Evolutionary conservation across 768 basidiomycete genomes (phyloP).

Genomic region (Leccinum imitatum): DNA sequence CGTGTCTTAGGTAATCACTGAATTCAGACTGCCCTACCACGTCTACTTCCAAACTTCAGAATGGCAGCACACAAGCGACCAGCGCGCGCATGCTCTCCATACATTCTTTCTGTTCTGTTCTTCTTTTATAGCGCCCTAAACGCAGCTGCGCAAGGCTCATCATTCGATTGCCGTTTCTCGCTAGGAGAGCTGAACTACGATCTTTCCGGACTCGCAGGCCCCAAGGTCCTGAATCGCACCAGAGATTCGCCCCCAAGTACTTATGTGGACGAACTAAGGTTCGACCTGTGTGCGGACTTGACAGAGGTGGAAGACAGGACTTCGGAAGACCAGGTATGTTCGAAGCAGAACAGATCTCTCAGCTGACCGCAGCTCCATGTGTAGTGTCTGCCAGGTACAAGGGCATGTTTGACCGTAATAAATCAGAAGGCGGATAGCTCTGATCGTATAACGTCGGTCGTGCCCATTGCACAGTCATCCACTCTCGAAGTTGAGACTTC

Average conservation of each 20-base stretch:
- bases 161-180: constrained; percentile 55
- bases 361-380: constrained; percentile 8
- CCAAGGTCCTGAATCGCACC: constrained; percentile 49
- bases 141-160: constrained; percentile 37
- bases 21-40: constrained; percentile 9
- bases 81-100: neutral
- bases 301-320: constrained; percentile 43
- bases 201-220: constrained; percentile 53
- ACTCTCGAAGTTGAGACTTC: constrained; percentile 28
- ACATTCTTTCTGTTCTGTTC: constrained; percentile 14
- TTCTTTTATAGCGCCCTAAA: constrained; percentile 25
- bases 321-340: constrained; percentile 67
- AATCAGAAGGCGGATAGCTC: constrained; percentile 55
- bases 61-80: constrained; percentile 24
- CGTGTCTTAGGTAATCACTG: constrained; percentile 31
- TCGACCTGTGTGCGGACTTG: constrained; percentile 69
- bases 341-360: neutral
- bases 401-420: constrained; percentile 69
- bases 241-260: constrained; percentile 63
- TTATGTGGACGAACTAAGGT: constrained; percentile 56
- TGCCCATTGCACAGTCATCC: constrained; percentile 59
- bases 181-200: constrained; percentile 53
- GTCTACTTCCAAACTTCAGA: constrained; percentile 10
- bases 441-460: constrained; percentile 70
- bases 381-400: constrained; percentile 68